Percentiles rank a stretch among this genome's conserved stretches.
These are phyloP conservation scores for Cyclotella cryptica DNA, from an alignment of 108 stramenopile genomes.

Conservation along the genomic window DNA sequence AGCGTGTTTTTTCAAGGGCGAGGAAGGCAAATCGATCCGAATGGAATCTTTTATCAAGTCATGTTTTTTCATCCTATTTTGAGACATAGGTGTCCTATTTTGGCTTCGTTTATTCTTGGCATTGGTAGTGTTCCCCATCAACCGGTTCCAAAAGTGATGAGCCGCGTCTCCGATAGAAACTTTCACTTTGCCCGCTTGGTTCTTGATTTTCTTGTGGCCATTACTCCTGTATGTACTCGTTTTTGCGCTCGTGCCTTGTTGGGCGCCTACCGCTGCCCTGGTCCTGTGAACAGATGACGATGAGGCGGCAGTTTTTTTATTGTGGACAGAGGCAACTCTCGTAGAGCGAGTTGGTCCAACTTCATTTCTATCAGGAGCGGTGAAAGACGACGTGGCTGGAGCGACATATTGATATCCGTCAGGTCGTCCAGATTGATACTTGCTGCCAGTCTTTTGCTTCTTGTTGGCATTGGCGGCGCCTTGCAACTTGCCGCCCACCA, in stretches of 20 bases:
- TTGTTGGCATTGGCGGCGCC: not conserved
- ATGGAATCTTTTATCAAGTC: not conserved
- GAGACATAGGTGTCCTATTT: not conserved
- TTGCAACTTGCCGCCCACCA: not conserved
- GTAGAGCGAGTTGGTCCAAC: not conserved
- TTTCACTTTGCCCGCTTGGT: not conserved
- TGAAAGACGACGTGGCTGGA: constrained; percentile 12
- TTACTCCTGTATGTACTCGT: too few relatives aligned
- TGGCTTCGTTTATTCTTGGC: not conserved
- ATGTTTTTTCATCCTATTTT: not conserved
- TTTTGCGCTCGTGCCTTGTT: too few relatives aligned
- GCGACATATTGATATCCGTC: not conserved
- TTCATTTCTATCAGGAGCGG: not conserved
- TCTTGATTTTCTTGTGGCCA: not conserved
- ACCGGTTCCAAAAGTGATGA: not conserved
- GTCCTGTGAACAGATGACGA: not conserved
- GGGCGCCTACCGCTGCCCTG: too few relatives aligned
- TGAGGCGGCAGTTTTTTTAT: not conserved
- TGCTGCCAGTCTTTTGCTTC: not conserved
- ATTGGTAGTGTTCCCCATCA: not conserved
- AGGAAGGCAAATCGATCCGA: not conserved
- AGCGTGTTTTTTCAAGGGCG: too few relatives aligned
- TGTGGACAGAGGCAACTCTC: not conserved
- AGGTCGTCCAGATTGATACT: not conserved
- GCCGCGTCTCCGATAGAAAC: constrained; percentile 12